phyloP scores from a whole-genome alignment of 805 yeast genomes.

The Teunomyces atbi region DNA sequence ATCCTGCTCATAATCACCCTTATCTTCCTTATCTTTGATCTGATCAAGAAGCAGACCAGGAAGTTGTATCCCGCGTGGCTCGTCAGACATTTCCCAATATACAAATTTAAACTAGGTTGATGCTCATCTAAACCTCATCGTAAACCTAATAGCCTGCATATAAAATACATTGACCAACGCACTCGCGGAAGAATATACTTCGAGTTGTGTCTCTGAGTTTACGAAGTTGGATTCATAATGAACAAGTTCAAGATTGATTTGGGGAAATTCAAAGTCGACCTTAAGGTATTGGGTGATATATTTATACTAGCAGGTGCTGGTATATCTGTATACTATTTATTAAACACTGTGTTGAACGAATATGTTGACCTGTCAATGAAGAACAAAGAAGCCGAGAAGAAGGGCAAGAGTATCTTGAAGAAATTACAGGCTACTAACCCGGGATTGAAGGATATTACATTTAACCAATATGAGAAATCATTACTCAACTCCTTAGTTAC shows the following conservation, averaged over 20 bases:
- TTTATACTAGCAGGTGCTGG: constrained; percentile 57
- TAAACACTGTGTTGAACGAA: constrained; percentile 41
- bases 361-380: constrained; percentile 29
- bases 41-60: constrained; percentile 57
- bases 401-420: constrained; percentile 45
- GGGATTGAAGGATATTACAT: constrained; percentile 45
- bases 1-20: constrained; percentile 44
- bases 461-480: constrained; percentile 75
- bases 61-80: constrained; percentile 48
- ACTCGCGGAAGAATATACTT: no score
- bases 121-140: constrained; percentile 4
- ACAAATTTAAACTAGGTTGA: background rate
- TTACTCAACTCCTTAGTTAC: constrained; percentile 75
- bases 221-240: constrained; percentile 20
- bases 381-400: constrained; percentile 64
- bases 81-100: constrained; percentile 7
- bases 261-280: constrained; percentile 37
- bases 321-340: constrained; percentile 63
- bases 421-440: constrained; percentile 53
- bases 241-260: constrained; percentile 34
- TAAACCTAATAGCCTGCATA: background rate
- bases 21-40: constrained; percentile 40
- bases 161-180: no score
- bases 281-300: constrained; percentile 42
- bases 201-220: no score